Evolutionary conservation across 1,284 basidiomycete genomes (phyloP).

Genomic region (Porogramme epimiltina): DNA sequence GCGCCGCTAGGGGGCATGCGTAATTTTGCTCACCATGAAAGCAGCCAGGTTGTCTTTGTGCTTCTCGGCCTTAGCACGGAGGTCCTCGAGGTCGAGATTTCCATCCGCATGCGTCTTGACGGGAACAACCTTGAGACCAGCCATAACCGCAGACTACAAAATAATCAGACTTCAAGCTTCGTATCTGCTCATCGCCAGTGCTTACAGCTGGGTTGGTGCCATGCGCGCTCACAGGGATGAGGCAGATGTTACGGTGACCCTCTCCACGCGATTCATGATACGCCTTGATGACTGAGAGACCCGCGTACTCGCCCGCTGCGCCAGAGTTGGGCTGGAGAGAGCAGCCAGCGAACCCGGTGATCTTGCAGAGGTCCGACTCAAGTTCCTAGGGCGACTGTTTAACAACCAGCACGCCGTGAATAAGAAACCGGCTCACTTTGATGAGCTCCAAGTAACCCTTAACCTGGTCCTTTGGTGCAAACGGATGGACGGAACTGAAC

Average conservation of each 20-base stretch:
- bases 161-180: not conserved
- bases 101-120: slow-evolving; percentile 90
- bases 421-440: slow-evolving; percentile 47
- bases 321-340: slow-evolving; percentile 98
- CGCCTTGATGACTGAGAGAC: slow-evolving; percentile 90
- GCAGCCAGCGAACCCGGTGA: slow-evolving; percentile 94
- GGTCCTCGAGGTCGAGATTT: slow-evolving; percentile 86
- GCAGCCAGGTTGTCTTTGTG: slow-evolving; percentile 92
- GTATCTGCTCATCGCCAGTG: not conserved
- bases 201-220: slow-evolving; percentile 91
- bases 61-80: slow-evolving; percentile 86
- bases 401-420: not conserved
- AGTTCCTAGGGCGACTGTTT: slow-evolving; percentile 64
- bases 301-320: slow-evolving; percentile 95
- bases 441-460: slow-evolving; percentile 87
- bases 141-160: slow-evolving; percentile 91
- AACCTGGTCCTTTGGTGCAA: slow-evolving; percentile 89
- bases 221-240: slow-evolving; percentile 95
- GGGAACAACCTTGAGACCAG: slow-evolving; percentile 93
- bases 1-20: too few species aligned
- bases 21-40: slow-evolving; percentile 91
- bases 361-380: slow-evolving; percentile 87
- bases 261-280: slow-evolving; percentile 92
- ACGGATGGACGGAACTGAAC: slow-evolving; percentile 90
- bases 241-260: slow-evolving; percentile 85